phyloP scores from a whole-genome alignment of 768 basidiomycete genomes.

The Mrakia gelida region DNA sequence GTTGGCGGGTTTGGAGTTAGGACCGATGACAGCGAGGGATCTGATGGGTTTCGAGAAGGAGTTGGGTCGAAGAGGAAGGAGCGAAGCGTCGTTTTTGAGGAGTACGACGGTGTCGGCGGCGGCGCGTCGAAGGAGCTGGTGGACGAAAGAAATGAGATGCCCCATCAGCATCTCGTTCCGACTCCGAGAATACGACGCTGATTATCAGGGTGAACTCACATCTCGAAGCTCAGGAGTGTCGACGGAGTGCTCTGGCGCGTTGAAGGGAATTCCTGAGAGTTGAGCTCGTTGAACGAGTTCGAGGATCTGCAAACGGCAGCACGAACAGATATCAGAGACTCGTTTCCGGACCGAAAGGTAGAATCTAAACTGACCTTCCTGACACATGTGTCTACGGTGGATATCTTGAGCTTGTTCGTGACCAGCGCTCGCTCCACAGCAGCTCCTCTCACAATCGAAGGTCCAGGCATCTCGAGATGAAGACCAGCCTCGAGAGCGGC shows the following conservation, averaged over 20 bases:
- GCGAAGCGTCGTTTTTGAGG: conserved; percentile 56
- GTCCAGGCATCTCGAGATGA: conserved; percentile 46
- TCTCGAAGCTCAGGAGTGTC: conserved; percentile 58
- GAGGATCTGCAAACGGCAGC: conserved; percentile 8
- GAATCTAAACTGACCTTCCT: conserved; percentile 49
- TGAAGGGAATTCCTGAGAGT: conserved; percentile 38
- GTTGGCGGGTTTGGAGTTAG: not conserved
- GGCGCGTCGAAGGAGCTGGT: conserved; percentile 54
- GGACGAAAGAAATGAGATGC: not conserved
- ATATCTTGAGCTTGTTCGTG: conserved; percentile 61
- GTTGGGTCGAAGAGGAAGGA: conserved; percentile 55
- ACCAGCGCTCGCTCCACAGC: conserved; percentile 46
- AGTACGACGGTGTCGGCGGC: conserved; percentile 64
- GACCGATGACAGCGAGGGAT: conserved; percentile 56
- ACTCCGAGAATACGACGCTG: not conserved
- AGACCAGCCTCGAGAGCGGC: conserved; percentile 58
- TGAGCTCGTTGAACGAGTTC: conserved; percentile 17
- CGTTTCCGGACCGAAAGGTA: not conserved
- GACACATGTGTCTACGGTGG: conserved; percentile 64
- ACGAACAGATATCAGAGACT: not conserved
- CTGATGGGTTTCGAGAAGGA: conserved; percentile 41
- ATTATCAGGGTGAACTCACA: not conserved
- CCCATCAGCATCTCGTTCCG: not conserved
- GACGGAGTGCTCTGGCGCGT: conserved; percentile 59
- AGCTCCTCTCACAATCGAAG: conserved; percentile 35